Percentiles rank a stretch among this genome's conserved stretches.
Evolutionary conservation across 306 rosid genomes (phyloP).

Genomic region (Potentilla sterilis): DNA sequence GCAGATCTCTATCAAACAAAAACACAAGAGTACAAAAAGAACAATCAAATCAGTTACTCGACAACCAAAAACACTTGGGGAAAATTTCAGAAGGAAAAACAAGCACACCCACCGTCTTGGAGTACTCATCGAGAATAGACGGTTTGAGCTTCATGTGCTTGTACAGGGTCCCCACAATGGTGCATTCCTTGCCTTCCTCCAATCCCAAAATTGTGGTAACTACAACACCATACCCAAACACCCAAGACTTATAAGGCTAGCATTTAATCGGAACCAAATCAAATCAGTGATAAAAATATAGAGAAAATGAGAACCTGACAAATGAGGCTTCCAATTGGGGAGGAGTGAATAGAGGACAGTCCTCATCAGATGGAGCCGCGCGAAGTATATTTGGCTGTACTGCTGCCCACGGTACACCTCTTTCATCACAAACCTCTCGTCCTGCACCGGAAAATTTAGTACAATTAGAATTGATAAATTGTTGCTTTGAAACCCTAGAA

Average conservation of each 20-base stretch:
- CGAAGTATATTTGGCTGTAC: constrained; percentile 85
- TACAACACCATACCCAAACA: constrained; percentile 28
- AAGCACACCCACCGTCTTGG: constrained; percentile 60
- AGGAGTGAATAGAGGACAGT: constrained; percentile 68
- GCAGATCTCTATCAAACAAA: constrained; percentile 51
- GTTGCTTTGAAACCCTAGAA: neutral
- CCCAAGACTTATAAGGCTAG: neutral
- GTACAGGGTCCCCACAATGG: constrained; percentile 80
- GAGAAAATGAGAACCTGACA: constrained; percentile 42
- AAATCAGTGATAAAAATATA: neutral
- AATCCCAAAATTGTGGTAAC: constrained; percentile 71
- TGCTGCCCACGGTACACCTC: constrained; percentile 78
- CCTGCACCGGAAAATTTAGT: constrained; percentile 35
- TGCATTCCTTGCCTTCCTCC: constrained; percentile 81
- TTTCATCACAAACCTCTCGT: constrained; percentile 58
- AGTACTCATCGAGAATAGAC: constrained; percentile 80
- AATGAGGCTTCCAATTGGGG: constrained; percentile 66
- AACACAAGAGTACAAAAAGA: neutral
- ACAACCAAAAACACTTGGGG: neutral
- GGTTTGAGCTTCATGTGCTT: constrained; percentile 97
- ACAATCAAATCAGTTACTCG: neutral
- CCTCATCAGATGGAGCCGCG: constrained; percentile 82
- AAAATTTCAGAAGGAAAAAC: neutral
- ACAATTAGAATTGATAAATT: neutral
- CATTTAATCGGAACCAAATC: neutral